A percentile compares a stretch with the other conserved stretches of the same genome.
phyloP scores from a whole-genome alignment of 2,329 filamentous ascomycete genomes.

The Bipolaris zeicola region DNA sequence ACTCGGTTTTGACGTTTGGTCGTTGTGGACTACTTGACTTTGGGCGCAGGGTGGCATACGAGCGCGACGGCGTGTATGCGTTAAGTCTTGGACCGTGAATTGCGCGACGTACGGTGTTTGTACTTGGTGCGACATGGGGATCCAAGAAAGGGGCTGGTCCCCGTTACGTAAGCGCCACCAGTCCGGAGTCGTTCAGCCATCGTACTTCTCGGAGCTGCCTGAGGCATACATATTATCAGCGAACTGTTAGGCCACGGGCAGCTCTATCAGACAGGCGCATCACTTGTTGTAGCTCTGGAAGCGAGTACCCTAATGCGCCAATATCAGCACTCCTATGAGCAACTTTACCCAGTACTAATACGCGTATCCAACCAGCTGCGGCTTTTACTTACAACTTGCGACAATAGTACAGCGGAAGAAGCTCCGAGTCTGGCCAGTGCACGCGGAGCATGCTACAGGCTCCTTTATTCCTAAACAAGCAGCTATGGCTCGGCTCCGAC shows the following conservation, averaged over 20 bases:
- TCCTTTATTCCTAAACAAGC: slow-evolving; percentile 1
- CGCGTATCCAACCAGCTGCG: background rate
- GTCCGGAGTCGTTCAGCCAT: background rate
- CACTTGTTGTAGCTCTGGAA: background rate
- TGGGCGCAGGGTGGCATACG: background rate
- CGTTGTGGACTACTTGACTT: background rate
- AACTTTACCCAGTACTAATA: background rate
- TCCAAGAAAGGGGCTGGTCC: background rate
- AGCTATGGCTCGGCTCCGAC: background rate
- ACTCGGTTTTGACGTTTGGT: background rate
- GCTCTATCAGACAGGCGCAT: background rate
- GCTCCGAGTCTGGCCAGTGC: background rate
- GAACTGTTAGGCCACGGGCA: background rate
- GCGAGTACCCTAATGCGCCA: background rate
- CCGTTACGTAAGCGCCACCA: background rate
- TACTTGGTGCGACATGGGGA: background rate
- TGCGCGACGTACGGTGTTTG: slow-evolving; percentile 1
- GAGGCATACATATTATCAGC: background rate
- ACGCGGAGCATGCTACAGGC: slow-evolving; percentile 3
- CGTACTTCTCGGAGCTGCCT: background rate
- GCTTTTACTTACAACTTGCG: slow-evolving; percentile 2
- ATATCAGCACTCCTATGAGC: background rate
- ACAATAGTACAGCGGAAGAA: background rate
- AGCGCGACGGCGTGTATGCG: background rate
- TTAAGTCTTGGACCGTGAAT: slow-evolving; percentile 1